Base-by-base conservation (phyloP, 1,139 yeast species). In the Arxiozyma slooffiae region DNA sequence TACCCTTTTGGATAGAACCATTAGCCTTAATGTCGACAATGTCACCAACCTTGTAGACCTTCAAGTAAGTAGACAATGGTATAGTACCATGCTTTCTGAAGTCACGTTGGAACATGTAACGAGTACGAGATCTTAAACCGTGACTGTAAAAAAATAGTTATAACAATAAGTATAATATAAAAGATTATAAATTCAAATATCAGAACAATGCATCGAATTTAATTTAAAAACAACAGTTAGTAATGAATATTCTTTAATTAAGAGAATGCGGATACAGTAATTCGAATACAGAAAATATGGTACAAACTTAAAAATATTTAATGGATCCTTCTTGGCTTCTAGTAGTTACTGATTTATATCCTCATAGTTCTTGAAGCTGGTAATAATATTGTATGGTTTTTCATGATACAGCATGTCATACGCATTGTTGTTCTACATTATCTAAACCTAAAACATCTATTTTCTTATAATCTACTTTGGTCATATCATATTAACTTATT, bases 71-170 rank as follows among this genome's bases (percentile, higher is more conserved):
- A 67, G 97, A 86, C 80, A 92, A 79, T 64, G 96, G 82, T 73
- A 89, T 81, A 70, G 84, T 76, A 77, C 97, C 98, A 79, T 90
- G 95, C 81, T 88, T 89, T 83, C 86, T 88, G 88, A 85, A 90
- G 84, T 90, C 97, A 80, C 97, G 94, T 79, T 89, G 88, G 94
- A 92, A 92, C 80, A 95, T 94, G 92, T 92, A 92, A 81, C 98
- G 95, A 80, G 97, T 92, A 82, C 97, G 95, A 71, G 97, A 88
- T 90, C 97, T 89, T 85, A 87, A 89, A 85, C 98, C 98, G 82
- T 88, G 97, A 78, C 94, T 85, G 69, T 59, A 59, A 51, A 18
- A 26, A 41, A 22, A 17, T 17, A 24, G 21, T 24, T 41, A 11
- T 23, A 41, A 41, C 26, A 41, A 41, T 26, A 24, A 40, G 26